Conservation (phyloP, 352 stramenopile genomes). For the Phytophthora cryptogea region DNA sequence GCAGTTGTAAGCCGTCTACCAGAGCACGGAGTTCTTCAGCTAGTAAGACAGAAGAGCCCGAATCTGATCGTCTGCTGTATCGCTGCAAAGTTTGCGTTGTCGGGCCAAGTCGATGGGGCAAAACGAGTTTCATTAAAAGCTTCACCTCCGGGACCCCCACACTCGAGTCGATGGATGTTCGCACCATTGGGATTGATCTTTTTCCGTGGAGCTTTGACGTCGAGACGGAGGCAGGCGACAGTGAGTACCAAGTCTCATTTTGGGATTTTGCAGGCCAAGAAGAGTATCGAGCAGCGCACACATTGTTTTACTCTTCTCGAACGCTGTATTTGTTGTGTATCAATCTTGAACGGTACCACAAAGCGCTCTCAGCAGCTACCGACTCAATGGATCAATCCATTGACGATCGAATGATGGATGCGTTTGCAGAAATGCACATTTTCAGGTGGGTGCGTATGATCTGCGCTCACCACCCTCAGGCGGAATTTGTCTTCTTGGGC, state of each 20-base stretch:
- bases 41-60: background rate
- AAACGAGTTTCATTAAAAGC: constrained; percentile 42
- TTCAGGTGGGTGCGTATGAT: constrained; percentile 15
- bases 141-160: constrained; percentile 14
- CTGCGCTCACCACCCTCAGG: constrained; percentile 6
- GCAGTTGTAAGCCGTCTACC: no score
- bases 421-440: constrained; percentile 17
- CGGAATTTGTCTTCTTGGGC: constrained; percentile 11
- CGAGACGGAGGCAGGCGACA: constrained; percentile 6
- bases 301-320: constrained; percentile 20
- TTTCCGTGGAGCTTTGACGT: constrained; percentile 33
- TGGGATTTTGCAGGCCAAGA: constrained; percentile 24
- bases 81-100: constrained; percentile 38
- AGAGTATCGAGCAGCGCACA: constrained; percentile 15
- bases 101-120: constrained; percentile 35
- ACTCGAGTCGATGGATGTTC: constrained; percentile 24
- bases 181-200: constrained; percentile 43
- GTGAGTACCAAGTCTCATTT: constrained; percentile 14
- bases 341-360: constrained; percentile 14
- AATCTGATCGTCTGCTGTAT: constrained; percentile 8
- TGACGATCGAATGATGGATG: constrained; percentile 7
- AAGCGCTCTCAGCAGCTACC: background rate
- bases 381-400: constrained; percentile 1
- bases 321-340: constrained; percentile 22
- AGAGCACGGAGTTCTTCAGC: no score